Evolutionary conservation across 148 eudicot species (phyloP), one percentile per base, ranked within the genome.

Genomic region (Fagopyrum esculentum): DNA sequence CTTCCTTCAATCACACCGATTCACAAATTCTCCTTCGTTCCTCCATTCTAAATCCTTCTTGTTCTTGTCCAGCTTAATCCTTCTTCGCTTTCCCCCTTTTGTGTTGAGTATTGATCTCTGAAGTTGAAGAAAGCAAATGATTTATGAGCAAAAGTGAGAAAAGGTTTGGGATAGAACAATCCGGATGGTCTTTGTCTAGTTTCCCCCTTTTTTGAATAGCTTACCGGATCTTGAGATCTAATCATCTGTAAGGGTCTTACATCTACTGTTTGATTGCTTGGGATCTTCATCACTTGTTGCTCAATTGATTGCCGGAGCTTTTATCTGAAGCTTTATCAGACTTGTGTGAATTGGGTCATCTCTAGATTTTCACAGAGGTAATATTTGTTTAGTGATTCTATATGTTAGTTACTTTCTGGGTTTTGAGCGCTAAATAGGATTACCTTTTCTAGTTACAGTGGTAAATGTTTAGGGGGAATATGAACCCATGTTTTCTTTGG

Each of bases 171-270:
- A 63, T 44, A 13, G 69, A 63, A 35, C 69, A 10, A 63, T 44
- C 69, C n/a, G 45, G 69, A 63, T 63, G 30, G 35, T 49, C 45
- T 30, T 63, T 63, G 66, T 60, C 35, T 35, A 35, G 13, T 35
- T 30, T 10, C 45, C 45, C 45, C 11, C 69, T 13, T 13, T 63
- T 63, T 63, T 30, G 6, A 30, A 26, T 11, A 70, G 68, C 51
- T 87, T 81, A 71, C 72, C 78, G 80, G 88, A 85, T 88, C 87
- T 81, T 48, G 45, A 84, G 87, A 87, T 85, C 89, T 82, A 79
- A 74, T 30, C 35, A 74, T 76, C 71, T 75, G 48, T 30, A 48
- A 9, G 50, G 19, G 40, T 5, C 40, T 56, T 76, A 40, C 80
- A 35, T 78, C 78, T 35, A 52, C 73, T 74, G 76, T 76, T 73